Conservation (phyloP, 306 rosid species). For the Dicorynia guianensis region DNA sequence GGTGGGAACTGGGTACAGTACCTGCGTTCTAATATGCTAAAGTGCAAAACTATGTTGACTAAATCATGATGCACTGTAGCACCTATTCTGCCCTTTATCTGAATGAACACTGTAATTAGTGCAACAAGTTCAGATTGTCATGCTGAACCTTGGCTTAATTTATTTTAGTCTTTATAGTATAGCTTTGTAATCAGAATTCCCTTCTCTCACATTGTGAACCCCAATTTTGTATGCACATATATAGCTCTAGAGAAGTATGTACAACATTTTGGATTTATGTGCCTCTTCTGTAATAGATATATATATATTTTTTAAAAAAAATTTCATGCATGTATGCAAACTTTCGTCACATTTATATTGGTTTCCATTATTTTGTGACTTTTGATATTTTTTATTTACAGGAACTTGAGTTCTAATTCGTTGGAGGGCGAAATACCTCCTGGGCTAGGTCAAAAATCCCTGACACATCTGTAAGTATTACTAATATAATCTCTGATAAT, state of each 20-base stretch:
- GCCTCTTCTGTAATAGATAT: not conserved
- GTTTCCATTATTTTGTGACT: constrained; percentile 28
- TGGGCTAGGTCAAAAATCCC: constrained; percentile 80
- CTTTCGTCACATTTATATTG: not conserved
- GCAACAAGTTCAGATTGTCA: constrained; percentile 23
- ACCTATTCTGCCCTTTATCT: constrained; percentile 1
- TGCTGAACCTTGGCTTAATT: not conserved
- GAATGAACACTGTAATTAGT: not conserved
- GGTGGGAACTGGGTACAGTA: constrained; percentile 7
- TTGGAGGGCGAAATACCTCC: constrained; percentile 71
- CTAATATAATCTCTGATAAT: constrained; percentile 27
- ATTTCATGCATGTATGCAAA: not conserved
- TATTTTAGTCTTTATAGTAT: not conserved
- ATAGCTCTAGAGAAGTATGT: constrained; percentile 24
- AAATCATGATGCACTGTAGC: constrained; percentile 9
- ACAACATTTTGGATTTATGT: constrained; percentile 25
- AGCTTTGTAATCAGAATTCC: constrained; percentile 4
- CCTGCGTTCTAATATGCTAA: constrained; percentile 13
- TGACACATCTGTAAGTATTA: constrained; percentile 72
- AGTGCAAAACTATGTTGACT: constrained; percentile 17
- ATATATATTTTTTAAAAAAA: not conserved
- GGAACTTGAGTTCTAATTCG: constrained; percentile 91
- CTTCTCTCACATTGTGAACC: constrained; percentile 11
- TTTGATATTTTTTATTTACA: constrained; percentile 41
- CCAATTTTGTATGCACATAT: constrained; percentile 6